These are phyloP conservation scores for Rhizophora mangle DNA, from an alignment of 345 rosid species.

Conservation along the genomic window DNA sequence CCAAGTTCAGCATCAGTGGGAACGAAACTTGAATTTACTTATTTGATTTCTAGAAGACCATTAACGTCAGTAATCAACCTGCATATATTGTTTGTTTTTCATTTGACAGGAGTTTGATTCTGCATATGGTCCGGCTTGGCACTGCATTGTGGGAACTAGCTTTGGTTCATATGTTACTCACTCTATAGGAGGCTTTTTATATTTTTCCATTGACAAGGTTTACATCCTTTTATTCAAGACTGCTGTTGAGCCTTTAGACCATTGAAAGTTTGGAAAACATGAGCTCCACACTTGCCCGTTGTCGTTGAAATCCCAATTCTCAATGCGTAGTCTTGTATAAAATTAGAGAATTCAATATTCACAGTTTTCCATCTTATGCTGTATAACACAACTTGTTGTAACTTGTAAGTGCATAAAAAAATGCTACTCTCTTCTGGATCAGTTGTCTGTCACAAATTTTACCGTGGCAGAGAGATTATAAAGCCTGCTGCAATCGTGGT, in stretches of 20 bases:
- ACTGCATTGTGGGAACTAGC: slow-evolving; percentile 95
- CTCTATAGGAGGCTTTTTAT: slow-evolving; percentile 89
- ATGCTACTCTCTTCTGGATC: neutral
- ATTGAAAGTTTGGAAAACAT: slow-evolving; percentile 25
- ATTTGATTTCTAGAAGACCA: neutral
- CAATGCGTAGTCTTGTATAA: slow-evolving; percentile 15
- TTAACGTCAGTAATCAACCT: neutral
- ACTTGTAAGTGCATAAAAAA: neutral
- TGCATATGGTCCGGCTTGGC: slow-evolving; percentile 93
- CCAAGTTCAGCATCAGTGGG: neutral
- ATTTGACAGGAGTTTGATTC: slow-evolving; percentile 77
- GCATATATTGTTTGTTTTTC: neutral
- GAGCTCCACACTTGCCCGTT: neutral
- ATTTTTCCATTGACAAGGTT: slow-evolving; percentile 84
- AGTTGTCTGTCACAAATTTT: neutral
- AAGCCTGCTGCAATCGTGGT: neutral
- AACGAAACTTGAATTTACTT: neutral
- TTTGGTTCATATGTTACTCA: slow-evolving; percentile 94
- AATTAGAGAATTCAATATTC: slow-evolving; percentile 20
- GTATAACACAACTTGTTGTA: neutral
- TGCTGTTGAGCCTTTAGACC: slow-evolving; percentile 82
- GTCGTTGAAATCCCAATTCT: slow-evolving; percentile 13
- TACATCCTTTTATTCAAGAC: slow-evolving; percentile 94
- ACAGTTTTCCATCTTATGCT: neutral
- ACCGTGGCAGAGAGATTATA: neutral